Evolutionary conservation across 768 basidiomycete species (phyloP).

Genomic region (Mycena olivaceomarginata): DNA sequence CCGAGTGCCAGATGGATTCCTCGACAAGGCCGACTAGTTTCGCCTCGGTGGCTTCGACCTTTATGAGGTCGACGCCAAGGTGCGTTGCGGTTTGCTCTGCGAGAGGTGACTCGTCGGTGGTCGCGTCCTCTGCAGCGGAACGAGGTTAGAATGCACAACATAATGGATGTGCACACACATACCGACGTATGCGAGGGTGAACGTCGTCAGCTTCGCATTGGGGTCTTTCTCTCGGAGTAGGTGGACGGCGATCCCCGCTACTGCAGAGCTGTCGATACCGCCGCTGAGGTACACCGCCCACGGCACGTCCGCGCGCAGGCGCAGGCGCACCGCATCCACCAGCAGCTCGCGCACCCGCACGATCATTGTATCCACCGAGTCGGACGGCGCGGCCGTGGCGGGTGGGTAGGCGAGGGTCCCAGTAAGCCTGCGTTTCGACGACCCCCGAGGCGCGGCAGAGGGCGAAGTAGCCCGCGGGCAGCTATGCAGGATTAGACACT

Average conservation of each 20-base stretch:
- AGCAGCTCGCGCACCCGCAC: conserved; percentile 24
- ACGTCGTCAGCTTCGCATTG: conserved; percentile 34
- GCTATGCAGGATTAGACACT: neutral
- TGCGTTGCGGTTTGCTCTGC: conserved; percentile 24
- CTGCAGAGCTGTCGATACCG: conserved; percentile 40
- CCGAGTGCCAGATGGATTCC: conserved; percentile 43
- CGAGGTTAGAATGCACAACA: no score
- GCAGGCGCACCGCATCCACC: conserved; percentile 37
- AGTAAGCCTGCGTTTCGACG: conserved; percentile 33
- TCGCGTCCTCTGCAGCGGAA: conserved; percentile 10
- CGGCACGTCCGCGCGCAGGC: conserved; percentile 41
- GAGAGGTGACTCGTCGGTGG: conserved; percentile 33
- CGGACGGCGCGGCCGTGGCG: neutral
- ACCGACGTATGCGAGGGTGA: conserved; percentile 42
- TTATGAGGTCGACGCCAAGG: conserved; percentile 32
- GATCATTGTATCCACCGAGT: conserved; percentile 32
- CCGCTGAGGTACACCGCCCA: conserved; percentile 44
- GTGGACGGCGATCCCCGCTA: conserved; percentile 41
- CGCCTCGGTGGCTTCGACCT: conserved; percentile 30
- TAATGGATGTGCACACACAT: neutral
- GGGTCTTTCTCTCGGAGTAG: conserved; percentile 38
- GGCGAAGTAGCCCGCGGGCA: conserved; percentile 28
- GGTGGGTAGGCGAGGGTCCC: conserved; percentile 38
- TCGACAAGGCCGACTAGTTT: conserved; percentile 33
- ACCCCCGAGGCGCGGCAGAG: conserved; percentile 27